Evolutionary conservation across 495 filamentous ascomycete genomes (phyloP), one percentile per base, ranked within the genome.

Genomic region (Penicillium argentinense): DNA sequence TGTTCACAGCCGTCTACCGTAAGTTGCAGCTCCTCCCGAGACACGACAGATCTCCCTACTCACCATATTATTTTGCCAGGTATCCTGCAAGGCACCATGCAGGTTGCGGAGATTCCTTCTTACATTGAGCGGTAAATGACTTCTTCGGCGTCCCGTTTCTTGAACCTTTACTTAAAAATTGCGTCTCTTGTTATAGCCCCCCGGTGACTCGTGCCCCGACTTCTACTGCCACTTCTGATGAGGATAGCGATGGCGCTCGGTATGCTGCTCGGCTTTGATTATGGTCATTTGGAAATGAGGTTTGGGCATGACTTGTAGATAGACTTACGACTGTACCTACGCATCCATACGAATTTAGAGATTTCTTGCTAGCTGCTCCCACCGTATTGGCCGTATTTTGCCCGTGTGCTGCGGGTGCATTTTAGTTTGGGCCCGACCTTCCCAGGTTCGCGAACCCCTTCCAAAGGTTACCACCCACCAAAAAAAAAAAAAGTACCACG

Each of bases 1-100:
- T 99, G 23, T 89, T 99, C 54, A 96, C 87, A 42, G 86, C 87
- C 13, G 90, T 96, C 24, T 83, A 89, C 49, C 69, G 72, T 75
- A 64, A 59, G 72, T 61, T 13, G 5, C 0, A 6, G 22, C 6
- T 13, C 39, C n/a, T 25, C 6, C 11, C 24, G 23, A 37, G 22
- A 9, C 24, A 36, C 21, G 11, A 5, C 12, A 14, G 46, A 24
- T 22, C 16, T 14, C 17, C 32, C 16, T 27, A 27, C 64, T 64
- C 47, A 65, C 44, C 5, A 14, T 30, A 25, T n/a, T 29, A 17
- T 19, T 19, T 36, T 1, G 17, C 9, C 17, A 75, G 72, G 63
- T 14, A 63, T 75, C 40, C 58, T 75, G 24, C 39, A 69, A 36
- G 72, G 71, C 38, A 63, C 36, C 4, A 72, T 75, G 70, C 60